Evolutionary conservation across 2,329 filamentous ascomycete genomes (phyloP), one percentile per base, ranked within the genome.

Genomic region (Monosporascus sp.): DNA sequence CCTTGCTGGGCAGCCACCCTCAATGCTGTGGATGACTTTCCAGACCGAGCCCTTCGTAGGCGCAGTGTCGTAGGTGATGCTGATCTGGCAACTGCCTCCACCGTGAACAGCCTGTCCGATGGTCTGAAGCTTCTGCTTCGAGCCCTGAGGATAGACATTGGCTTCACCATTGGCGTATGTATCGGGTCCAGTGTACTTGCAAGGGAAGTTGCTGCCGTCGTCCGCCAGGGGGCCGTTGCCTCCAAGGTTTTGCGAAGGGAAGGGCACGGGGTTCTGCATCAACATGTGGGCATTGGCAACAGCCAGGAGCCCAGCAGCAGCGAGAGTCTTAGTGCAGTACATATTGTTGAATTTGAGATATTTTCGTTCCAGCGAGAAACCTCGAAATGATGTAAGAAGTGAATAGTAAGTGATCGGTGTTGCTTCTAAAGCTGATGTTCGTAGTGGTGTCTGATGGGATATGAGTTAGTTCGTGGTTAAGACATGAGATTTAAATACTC

Each of bases 81-180:
- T 88, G 53, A 97, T 74, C 64, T 99, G 94, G 74, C 94, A 97
- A 0, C 90, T 95, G 0, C 94, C 94, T 51, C 94, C 94, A 18
- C 92, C 92, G 62, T 99, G 94, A 0, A 86, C 84, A 3, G 91
- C 92, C 48, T 78, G 74, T 37, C 91, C 92, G 0, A 73, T 73
- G 70, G 96, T 89, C 0, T 72, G 69, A 1, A 97, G 77, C 0
- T 74, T 68, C 63, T 88, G 82, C 0, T 69, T 58, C 6, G 81
- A 79, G 4, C 90, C 90, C 15, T 87, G 78, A 0, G 78, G 73
- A 70, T 88, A 89, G 1, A 74, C 67, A 61, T 89, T 90, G 63
- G 71, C 72, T 1, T 65, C 68, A 6, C 72, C 72, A 1, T 76
- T 71, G 1, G 75, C 72, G 0, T 78, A 72, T 5, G 80, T 78